Evolutionary conservation across 768 basidiomycete genomes (phyloP).

Genomic region (Rossbeevera mucosa): DNA sequence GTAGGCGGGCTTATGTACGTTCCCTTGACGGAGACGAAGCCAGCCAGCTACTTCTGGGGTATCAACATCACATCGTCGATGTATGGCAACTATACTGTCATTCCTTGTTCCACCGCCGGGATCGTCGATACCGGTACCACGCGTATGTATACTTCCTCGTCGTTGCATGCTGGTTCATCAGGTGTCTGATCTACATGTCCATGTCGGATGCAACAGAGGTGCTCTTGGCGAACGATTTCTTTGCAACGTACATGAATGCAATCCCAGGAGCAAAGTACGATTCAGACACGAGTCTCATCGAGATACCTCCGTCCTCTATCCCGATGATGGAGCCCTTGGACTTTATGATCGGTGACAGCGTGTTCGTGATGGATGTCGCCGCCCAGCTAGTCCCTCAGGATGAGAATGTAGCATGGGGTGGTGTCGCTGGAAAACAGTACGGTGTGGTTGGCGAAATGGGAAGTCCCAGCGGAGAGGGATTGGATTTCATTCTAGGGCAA

Average conservation of each 20-base stretch:
- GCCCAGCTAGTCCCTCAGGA: neutral
- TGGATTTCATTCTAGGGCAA: neutral
- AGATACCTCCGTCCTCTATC: constrained; percentile 12
- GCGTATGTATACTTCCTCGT: neutral
- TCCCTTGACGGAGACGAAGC: constrained; percentile 25
- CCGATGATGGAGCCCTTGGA: constrained; percentile 5
- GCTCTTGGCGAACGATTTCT: constrained; percentile 11
- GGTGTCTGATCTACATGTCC: neutral
- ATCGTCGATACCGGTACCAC: neutral
- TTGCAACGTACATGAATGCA: constrained; percentile 6
- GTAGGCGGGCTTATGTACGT: constrained; percentile 19
- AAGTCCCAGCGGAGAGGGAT: neutral
- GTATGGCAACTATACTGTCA: constrained; percentile 11
- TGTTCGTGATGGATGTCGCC: neutral
- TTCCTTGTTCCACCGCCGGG: constrained; percentile 4
- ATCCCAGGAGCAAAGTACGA: constrained; percentile 11
- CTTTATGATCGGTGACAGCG: constrained; percentile 1
- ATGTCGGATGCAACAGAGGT: neutral
- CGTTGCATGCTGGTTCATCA: neutral
- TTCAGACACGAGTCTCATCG: neutral
- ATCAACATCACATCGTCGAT: constrained; percentile 20
- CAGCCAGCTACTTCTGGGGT: constrained; percentile 26
- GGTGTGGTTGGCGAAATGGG: neutral
- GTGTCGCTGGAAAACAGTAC: neutral
- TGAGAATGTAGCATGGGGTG: neutral